phyloP scores from a whole-genome alignment of 2,329 filamentous ascomycete species.

The Penicillium concentricum region DNA sequence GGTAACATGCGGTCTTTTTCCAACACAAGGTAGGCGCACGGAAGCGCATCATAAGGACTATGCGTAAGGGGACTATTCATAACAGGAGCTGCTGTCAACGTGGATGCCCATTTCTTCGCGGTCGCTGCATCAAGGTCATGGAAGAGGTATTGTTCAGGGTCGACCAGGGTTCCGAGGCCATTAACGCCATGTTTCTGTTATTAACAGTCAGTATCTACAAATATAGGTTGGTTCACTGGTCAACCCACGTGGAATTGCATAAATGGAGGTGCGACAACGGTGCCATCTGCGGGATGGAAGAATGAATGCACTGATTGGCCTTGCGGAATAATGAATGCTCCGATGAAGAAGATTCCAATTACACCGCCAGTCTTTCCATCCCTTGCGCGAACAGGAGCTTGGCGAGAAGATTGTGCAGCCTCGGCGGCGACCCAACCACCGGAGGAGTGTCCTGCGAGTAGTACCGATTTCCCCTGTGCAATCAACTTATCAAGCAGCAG shows the following conservation, averaged over 20 bases:
- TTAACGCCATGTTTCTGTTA: slow-evolving; percentile 16
- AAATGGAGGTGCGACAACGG: slow-evolving; percentile 21
- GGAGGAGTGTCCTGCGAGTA: slow-evolving; percentile 34
- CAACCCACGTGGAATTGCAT: slow-evolving; percentile 29
- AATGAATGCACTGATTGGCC: slow-evolving; percentile 33
- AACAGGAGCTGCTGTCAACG: slow-evolving; percentile 28
- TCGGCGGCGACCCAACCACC: slow-evolving; percentile 38
- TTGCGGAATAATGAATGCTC: slow-evolving; percentile 31
- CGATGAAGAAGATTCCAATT: slow-evolving; percentile 31
- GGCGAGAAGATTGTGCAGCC: slow-evolving; percentile 28
- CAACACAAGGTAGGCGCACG: slow-evolving; percentile 35
- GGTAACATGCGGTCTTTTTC: slow-evolving; percentile 32
- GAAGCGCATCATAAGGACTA: slow-evolving; percentile 31
- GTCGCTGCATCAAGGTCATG: slow-evolving; percentile 24
- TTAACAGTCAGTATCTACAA: background rate
- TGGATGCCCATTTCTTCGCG: slow-evolving; percentile 25
- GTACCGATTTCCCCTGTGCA: slow-evolving; percentile 26
- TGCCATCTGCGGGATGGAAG: slow-evolving; percentile 31
- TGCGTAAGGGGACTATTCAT: slow-evolving; percentile 31
- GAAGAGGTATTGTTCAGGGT: slow-evolving; percentile 30
- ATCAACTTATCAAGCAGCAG: slow-evolving; percentile 2
- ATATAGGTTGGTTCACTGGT: rapidly evolving
- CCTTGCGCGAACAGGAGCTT: slow-evolving; percentile 18
- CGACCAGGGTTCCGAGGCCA: slow-evolving; percentile 24
- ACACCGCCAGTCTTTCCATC: slow-evolving; percentile 23